These are phyloP conservation scores for Amanita pallidorosea DNA, from an alignment of 768 basidiomycete genomes.

Conservation along the genomic window DNA sequence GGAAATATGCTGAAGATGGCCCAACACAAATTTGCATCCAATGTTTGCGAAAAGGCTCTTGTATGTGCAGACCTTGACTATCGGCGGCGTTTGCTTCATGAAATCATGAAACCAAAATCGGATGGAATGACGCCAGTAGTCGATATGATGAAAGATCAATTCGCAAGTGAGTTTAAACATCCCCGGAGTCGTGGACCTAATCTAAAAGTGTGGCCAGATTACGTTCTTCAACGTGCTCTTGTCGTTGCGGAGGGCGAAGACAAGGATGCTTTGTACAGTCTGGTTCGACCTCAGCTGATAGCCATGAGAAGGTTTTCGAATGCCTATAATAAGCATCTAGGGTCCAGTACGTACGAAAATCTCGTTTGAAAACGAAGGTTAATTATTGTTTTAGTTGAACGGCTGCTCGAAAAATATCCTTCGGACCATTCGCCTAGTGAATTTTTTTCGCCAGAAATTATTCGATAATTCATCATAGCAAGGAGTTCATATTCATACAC, in stretches of 20 bases:
- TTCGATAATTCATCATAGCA: constrained; percentile 10
- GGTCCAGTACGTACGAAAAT: constrained; percentile 48
- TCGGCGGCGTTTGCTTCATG: constrained; percentile 65
- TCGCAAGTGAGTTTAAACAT: constrained; percentile 53
- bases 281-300: constrained; percentile 56
- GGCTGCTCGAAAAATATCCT: constrained; percentile 46
- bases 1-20: constrained; percentile 76
- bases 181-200: not conserved
- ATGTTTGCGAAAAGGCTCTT: constrained; percentile 90
- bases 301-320: constrained; percentile 65
- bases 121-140: constrained; percentile 64
- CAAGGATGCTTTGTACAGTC: constrained; percentile 48
- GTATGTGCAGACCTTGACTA: constrained; percentile 51
- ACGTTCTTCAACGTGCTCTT: constrained; percentile 76
- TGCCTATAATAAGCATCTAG: constrained; percentile 71
- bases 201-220: constrained; percentile 37
- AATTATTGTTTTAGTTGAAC: constrained; percentile 42
- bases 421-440: constrained; percentile 8
- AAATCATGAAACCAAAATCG: constrained; percentile 57
- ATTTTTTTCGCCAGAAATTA: constrained; percentile 12
- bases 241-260: constrained; percentile 62
- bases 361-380: constrained; percentile 2
- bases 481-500: not conserved
- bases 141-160: constrained; percentile 81
- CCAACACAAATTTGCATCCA: constrained; percentile 89